phyloP scores from a whole-genome alignment of 2,329 filamentous ascomycete species.

The Aspergillus clavatus region DNA sequence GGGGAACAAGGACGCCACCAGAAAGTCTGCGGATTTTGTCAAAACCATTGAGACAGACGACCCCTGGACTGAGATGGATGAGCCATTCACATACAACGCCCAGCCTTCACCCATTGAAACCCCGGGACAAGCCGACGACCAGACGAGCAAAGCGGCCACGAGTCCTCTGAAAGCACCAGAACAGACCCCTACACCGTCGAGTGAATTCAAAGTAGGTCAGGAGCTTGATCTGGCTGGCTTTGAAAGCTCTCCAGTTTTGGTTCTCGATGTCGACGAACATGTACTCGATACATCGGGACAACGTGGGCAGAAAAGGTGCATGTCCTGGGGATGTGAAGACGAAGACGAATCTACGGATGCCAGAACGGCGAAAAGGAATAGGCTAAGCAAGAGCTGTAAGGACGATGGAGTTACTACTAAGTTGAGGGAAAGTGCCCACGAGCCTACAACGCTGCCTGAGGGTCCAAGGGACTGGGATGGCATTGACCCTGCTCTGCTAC shows the following conservation, averaged over 20 bases:
- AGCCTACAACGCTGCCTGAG: not conserved
- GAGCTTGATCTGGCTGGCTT: not conserved
- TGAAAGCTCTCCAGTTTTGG: not conserved
- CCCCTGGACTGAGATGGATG: slow-evolving; percentile 20
- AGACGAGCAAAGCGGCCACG: slow-evolving; percentile 19
- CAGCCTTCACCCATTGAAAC: slow-evolving; percentile 10
- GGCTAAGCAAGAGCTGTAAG: not conserved
- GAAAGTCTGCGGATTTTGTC: not conserved
- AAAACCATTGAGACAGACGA: slow-evolving; percentile 19
- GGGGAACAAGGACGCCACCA: not conserved
- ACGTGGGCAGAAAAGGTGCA: not conserved
- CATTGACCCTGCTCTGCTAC: slow-evolving; percentile 34
- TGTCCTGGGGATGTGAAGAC: not conserved
- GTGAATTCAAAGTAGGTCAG: not conserved
- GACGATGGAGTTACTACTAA: too few relatives aligned
- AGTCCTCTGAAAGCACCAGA: not conserved
- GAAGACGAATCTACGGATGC: too few relatives aligned
- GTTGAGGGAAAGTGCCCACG: slow-evolving; percentile 6
- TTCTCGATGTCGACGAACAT: not conserved
- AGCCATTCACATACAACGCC: slow-evolving; percentile 3
- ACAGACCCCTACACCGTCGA: not conserved
- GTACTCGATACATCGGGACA: not conserved
- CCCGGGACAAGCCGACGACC: slow-evolving; percentile 18
- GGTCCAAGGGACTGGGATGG: slow-evolving; percentile 28
- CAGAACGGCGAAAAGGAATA: not conserved